These are phyloP conservation scores for Trametes polyzona DNA, from an alignment of 1,284 basidiomycete genomes.

Conservation along the genomic window DNA sequence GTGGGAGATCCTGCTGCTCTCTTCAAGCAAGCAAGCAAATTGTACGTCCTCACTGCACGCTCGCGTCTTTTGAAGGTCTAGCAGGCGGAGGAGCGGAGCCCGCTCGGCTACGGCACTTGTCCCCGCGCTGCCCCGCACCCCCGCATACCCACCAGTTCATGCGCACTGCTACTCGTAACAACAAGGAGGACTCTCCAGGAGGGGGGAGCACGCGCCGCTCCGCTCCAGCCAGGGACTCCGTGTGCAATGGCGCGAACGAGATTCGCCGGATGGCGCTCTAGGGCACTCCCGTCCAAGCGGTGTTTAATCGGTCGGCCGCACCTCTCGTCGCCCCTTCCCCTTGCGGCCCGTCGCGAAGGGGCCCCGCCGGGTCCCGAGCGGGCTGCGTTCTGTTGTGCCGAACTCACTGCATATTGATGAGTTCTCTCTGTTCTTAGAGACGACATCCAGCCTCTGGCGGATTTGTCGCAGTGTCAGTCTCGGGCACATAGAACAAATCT, in stretches of 20 bases:
- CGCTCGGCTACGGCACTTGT: conserved; percentile 4
- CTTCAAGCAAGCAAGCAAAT: background rate
- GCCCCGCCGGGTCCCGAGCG: no score
- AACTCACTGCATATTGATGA: no score
- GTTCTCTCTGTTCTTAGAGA: no score
- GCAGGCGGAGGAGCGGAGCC: conserved; percentile 16
- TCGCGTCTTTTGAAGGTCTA: conserved; percentile 24
- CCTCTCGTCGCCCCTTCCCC: background rate
- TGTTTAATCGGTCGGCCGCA: conserved; percentile 25
- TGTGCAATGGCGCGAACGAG: no score
- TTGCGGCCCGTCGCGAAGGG: background rate
- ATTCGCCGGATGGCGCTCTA: no score
- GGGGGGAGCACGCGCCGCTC: background rate
- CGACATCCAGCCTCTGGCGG: no score
- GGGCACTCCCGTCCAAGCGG: conserved; percentile 5
- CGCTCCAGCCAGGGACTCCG: background rate
- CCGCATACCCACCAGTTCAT: background rate
- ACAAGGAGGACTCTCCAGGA: no score
- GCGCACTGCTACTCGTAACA: background rate
- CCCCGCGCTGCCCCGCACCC: background rate
- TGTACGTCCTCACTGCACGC: background rate
- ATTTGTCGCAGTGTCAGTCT: no score
- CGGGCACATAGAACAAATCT: no score
- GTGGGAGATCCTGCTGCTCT: no score
- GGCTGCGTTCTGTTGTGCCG: no score